Base-by-base conservation (phyloP, 2,329 filamentous ascomycete species). In the Gnomoniopsis sp. region DNA sequence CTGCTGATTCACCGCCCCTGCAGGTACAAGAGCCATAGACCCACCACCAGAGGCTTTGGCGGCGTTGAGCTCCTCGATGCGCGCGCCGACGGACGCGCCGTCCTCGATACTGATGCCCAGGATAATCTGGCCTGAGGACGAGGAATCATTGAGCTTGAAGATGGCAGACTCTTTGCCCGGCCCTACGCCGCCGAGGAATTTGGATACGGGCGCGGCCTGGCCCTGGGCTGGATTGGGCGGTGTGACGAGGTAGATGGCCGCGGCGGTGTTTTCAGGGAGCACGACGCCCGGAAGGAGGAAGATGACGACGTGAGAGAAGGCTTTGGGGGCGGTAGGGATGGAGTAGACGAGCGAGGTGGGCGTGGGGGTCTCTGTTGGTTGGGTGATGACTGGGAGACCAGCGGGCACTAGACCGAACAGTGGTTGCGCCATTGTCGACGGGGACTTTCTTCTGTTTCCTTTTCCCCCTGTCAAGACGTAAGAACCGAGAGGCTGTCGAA, bases 161-260 rank as follows among this genome's bases (percentile, higher is more conserved):
- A 98, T 89, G 38, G 93, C 91, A 65, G 89, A 93, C 66, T 95
- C 92, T 70, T 97, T 97, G 58, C 93, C 91, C 38, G 90, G 88
- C 1, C 90, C 93, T 57, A 99, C 87, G 51, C 88, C 95, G 63
- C 96, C 95, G 4, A 98, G 85, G 67, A 99, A 91, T 61, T 83
- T 86, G 76, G 96, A 96, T 49, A 88, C 84, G 1, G 82, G 77
- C 3, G 52, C 49, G 8, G 71, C 67, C 44, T 73, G 73, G 38
- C 77, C 78, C 4, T 75, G 71, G 2, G 72, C 63, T 38, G 44
- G 53, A 47, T 62, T 48, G 15, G 74, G 71, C 1, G 58, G 77
- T 60, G 93, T 78, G 53, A 79, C 88, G 50, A 96, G 83, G 76
- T 97, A 98, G 63, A 99, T 93, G 49, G 92, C 90, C 15, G 93